These are phyloP conservation scores for Coleophoma eucalyptorum DNA, from an alignment of 2,329 filamentous ascomycete genomes.

Conservation along the genomic window DNA sequence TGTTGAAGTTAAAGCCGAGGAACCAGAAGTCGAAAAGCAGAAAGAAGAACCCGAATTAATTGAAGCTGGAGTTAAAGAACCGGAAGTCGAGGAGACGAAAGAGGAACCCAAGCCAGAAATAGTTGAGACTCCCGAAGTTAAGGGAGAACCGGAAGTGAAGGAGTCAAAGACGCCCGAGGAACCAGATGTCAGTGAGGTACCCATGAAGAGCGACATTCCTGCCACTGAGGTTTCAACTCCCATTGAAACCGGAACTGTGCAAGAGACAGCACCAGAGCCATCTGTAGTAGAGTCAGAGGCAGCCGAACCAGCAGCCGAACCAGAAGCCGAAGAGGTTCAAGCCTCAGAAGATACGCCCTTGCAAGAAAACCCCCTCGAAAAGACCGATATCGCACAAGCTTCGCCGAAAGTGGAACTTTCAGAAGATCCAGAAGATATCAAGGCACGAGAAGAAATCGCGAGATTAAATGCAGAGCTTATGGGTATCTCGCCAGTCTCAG, in stretches of 20 bases:
- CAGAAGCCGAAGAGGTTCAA: background rate
- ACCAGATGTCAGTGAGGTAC: too few relatives aligned
- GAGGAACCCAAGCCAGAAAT: background rate
- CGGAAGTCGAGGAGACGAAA: too few relatives aligned
- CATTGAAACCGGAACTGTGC: too few relatives aligned
- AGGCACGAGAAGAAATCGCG: constrained; percentile 21
- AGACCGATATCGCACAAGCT: background rate
- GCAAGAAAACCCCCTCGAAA: too few relatives aligned
- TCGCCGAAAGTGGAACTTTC: background rate
- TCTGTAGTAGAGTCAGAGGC: background rate
- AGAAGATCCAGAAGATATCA: constrained; percentile 19
- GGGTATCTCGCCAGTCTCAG: background rate
- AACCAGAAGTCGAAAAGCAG: too few relatives aligned
- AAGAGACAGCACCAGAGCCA: background rate
- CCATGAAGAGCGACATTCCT: too few relatives aligned
- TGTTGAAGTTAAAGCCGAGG: too few relatives aligned
- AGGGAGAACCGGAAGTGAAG: background rate
- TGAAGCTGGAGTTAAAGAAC: too few relatives aligned
- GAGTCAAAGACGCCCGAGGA: too few relatives aligned
- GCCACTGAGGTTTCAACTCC: too few relatives aligned
- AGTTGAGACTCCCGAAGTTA: constrained; percentile 1
- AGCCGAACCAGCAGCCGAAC: background rate
- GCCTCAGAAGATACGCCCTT: background rate
- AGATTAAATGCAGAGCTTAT: constrained; percentile 21
- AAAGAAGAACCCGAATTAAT: too few relatives aligned